Evolutionary conservation across 495 filamentous ascomycete species (phyloP), one percentile per base, ranked within the genome.

Genomic region (Aspergillus bridgeri): DNA sequence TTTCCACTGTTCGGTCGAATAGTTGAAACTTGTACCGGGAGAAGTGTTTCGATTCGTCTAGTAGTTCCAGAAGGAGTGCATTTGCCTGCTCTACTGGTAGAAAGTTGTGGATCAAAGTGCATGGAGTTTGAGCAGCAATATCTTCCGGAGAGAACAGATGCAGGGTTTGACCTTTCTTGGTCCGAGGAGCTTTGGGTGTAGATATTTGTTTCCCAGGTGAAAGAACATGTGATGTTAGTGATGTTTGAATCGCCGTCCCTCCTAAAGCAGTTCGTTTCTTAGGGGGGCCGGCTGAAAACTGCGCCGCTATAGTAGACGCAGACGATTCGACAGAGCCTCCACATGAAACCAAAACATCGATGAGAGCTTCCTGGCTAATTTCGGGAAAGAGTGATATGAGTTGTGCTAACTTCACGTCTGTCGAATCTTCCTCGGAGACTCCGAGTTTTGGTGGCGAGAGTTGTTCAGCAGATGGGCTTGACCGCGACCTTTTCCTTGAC

Each of bases 91-190:
- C 75, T 0, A 79, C 13, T 0, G 89, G 86, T 0, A 98, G 79
- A 66, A 97, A 97, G 65, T 95, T 93, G 73, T 92, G 92, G 64
- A 96, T 86, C 60, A 96, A 87, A 8, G 88, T 90, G 72, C 91
- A 96, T 18, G 94, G 90, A 0, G 94, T 96, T 63, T 92, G 80
- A 17, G 80, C 75, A 49, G 87, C 85, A 24, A 97, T 80, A 66
- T 96, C 91, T 38, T 82, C 76, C 2, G 92, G 89, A 27, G 87
- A 79, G 63, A 84, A 97, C 0, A 98, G 80, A 68, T 92, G 87
- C 7, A 96, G 70, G 0, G 92, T 96, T 60, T 84, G 76, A 11
- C 92, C 94, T 65, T 89, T 96, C 58, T 83, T 85, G 5, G 87
- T 87, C 27, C 55, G 81, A 81, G 19, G 51, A 13, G 48, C 57